Conservation (phyloP, 2,329 filamentous ascomycete species). For the Immersiporthe knoxdaviesiana region DNA sequence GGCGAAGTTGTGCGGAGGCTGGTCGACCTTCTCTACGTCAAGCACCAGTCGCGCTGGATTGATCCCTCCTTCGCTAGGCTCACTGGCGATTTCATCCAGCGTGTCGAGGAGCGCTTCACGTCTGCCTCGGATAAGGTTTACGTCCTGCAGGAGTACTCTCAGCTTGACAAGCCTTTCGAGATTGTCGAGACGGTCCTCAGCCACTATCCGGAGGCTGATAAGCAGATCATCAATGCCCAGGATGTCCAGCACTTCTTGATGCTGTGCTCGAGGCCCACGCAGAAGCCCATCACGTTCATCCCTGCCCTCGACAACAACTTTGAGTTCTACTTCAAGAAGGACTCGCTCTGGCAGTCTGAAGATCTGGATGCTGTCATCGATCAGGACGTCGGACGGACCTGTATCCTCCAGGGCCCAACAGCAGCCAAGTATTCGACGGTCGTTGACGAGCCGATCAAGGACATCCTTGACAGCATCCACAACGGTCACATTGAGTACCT, state of each 20-base stretch:
- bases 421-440: slow-evolving; percentile 87
- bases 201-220: slow-evolving; percentile 82
- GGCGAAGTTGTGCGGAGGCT: slow-evolving; percentile 83
- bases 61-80: slow-evolving; percentile 81
- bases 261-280: slow-evolving; percentile 85
- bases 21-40: slow-evolving; percentile 89
- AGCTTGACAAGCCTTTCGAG: slow-evolving; percentile 80
- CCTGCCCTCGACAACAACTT: slow-evolving; percentile 96
- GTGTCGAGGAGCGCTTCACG: slow-evolving; percentile 95
- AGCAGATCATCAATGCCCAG: slow-evolving; percentile 95
- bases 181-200: slow-evolving; percentile 78
- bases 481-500: slow-evolving; percentile 81
- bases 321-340: slow-evolving; percentile 99
- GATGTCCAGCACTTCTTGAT: slow-evolving; percentile 97
- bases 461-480: slow-evolving; percentile 91
- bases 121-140: slow-evolving; percentile 72
- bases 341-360: slow-evolving; percentile 98
- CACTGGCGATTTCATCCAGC: slow-evolving; percentile 93
- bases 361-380: slow-evolving; percentile 94
- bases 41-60: slow-evolving; percentile 90
- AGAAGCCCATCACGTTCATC: slow-evolving; percentile 97
- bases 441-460: slow-evolving; percentile 91
- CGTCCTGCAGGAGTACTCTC: slow-evolving; percentile 84
- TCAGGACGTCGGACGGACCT: slow-evolving; percentile 94
- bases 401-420: slow-evolving; percentile 94